Conservation (phyloP, 192 early-diverging fungal genomes). For the Backusella circina region DNA sequence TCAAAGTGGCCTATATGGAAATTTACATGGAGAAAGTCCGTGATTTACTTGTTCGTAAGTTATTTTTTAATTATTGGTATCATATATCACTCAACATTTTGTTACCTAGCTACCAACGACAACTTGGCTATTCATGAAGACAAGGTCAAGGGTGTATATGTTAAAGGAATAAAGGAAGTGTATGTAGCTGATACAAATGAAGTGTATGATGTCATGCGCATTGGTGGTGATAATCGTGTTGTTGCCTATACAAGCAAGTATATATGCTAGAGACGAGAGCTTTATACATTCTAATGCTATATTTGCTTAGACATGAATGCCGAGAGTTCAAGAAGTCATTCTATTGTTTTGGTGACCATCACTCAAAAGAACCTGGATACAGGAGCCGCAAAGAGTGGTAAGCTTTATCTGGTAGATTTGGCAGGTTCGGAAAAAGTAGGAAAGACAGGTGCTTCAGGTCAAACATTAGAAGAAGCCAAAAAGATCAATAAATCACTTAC, state of each 20-base stretch:
- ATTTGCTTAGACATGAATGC: slow-evolving; percentile 88
- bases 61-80: not conserved
- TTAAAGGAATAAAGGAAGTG: slow-evolving; percentile 95
- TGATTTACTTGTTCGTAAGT: slow-evolving; percentile 89
- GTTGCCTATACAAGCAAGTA: slow-evolving; percentile 87
- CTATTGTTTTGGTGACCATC: slow-evolving; percentile 94
- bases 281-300: not conserved
- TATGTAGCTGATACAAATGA: slow-evolving; percentile 93
- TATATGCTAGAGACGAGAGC: not conserved
- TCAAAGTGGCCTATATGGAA: slow-evolving; percentile 98
- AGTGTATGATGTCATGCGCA: slow-evolving; percentile 96
- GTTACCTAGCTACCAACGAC: slow-evolving; percentile 67
- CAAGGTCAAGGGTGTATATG: slow-evolving; percentile 93
- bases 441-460: slow-evolving; percentile 98
- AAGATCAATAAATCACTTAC: slow-evolving; percentile 99
- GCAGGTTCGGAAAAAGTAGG: slow-evolving; percentile 98
- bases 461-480: slow-evolving; percentile 98
- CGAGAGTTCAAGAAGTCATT: slow-evolving; percentile 95
- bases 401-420: slow-evolving; percentile 94
- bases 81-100: not conserved
- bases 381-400: slow-evolving; percentile 86
- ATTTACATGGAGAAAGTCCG: slow-evolving; percentile 99
- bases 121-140: slow-evolving; percentile 98
- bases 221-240: slow-evolving; percentile 82
- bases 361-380: slow-evolving; percentile 88